phyloP scores from a whole-genome alignment of 179 eudicot genomes.

The Patellifolia procumbens region DNA sequence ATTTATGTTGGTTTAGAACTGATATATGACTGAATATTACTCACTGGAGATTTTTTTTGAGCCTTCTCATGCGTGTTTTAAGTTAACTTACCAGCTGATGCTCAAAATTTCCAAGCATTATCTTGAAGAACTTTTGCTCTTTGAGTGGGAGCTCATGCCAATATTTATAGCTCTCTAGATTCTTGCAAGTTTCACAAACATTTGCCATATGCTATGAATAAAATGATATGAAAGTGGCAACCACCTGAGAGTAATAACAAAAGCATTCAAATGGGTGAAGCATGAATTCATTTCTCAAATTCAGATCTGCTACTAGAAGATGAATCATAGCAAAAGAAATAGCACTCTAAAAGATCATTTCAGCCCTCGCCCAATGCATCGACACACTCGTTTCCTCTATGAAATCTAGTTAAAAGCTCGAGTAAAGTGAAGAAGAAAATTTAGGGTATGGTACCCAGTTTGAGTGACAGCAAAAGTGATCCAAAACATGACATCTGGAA shows the following conservation, averaged over 20 bases:
- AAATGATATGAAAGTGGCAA: background rate
- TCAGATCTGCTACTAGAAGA: background rate
- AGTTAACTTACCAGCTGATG: slow-evolving; percentile 23
- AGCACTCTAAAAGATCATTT: background rate
- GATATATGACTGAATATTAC: background rate
- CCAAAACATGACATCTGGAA: no score
- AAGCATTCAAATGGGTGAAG: background rate
- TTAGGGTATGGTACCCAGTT: background rate
- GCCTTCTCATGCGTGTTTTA: background rate
- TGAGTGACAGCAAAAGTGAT: no score
- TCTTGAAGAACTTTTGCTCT: slow-evolving; percentile 24
- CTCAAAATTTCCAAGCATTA: slow-evolving; percentile 27
- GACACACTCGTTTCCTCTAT: background rate
- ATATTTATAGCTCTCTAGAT: slow-evolving; percentile 1
- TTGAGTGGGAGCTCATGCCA: slow-evolving; percentile 21
- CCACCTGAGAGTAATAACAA: background rate
- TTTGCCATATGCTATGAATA: slow-evolving; percentile 11
- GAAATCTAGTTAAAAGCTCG: background rate
- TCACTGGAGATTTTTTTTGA: background rate
- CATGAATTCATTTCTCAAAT: background rate
- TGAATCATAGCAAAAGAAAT: background rate
- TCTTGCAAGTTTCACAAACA: slow-evolving; percentile 5
- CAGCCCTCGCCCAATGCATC: background rate
- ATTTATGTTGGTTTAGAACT: background rate
- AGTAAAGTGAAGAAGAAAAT: background rate